phyloP scores from a whole-genome alignment of 352 stramenopile species.

The Globisporangium recalcitrans region DNA sequence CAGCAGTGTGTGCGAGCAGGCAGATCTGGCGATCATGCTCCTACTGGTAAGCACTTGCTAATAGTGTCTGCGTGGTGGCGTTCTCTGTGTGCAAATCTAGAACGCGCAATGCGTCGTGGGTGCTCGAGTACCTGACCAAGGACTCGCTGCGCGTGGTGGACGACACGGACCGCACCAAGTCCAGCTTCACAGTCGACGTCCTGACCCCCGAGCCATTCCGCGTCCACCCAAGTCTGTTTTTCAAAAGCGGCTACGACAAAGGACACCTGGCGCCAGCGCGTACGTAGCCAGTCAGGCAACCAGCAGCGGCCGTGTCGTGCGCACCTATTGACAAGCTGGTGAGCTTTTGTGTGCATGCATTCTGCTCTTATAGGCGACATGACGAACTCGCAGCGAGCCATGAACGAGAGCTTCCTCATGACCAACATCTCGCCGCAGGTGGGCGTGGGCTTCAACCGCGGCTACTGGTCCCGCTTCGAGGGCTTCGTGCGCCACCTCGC shows the following conservation, averaged over 20 bases:
- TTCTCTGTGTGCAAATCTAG: constrained; percentile 25
- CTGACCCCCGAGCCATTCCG: constrained; percentile 71
- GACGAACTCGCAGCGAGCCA: constrained; percentile 62
- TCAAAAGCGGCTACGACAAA: constrained; percentile 92
- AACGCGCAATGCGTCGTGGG: constrained; percentile 82
- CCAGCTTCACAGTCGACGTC: constrained; percentile 83
- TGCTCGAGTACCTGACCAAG: constrained; percentile 78
- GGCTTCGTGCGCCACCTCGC: constrained; percentile 82
- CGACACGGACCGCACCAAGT: constrained; percentile 77
- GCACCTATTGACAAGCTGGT: too few relatives aligned
- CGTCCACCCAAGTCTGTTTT: constrained; percentile 85
- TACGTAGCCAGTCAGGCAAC: constrained; percentile 20
- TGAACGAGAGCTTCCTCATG: constrained; percentile 94
- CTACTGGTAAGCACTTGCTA: not conserved
- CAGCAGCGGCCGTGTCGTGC: too few relatives aligned
- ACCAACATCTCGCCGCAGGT: constrained; percentile 93
- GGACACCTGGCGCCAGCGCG: constrained; percentile 91
- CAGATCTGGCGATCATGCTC: too few relatives aligned
- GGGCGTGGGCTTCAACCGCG: constrained; percentile 82
- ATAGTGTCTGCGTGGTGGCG: too few relatives aligned
- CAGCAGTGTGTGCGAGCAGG: not conserved
- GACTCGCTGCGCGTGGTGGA: constrained; percentile 58
- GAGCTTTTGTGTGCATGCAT: not conserved
- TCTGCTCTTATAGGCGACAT: constrained; percentile 70
- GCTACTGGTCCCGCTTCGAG: constrained; percentile 85